Evolutionary conservation across 768 basidiomycete genomes (phyloP), one percentile per base, ranked within the genome.

Genomic region (Russula dissimulans): DNA sequence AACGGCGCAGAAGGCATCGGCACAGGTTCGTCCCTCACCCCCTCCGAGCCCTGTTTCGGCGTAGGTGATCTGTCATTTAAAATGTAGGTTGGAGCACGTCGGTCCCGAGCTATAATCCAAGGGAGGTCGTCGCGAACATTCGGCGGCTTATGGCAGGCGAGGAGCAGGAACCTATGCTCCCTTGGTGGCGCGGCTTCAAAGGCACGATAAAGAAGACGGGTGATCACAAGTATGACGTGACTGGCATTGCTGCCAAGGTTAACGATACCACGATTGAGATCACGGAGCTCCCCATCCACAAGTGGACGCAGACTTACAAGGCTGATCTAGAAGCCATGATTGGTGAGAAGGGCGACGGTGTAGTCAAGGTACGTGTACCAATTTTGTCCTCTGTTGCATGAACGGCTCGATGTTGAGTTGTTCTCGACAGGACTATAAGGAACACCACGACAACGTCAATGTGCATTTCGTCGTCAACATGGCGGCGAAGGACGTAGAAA

Each of bases 1-100:
- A 98, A 99, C 67, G 97, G 97, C 8, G 86, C 91, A 10, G 95
- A 97, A 65, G 97, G 97, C 75, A 98, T 99, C 67, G 97, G 97
- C 47, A 99, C 97, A 57, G 93, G 91, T 87, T 55, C 3, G 47
- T 44, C 9, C n/a, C 60, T 26, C 22, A 26, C 22, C 22, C 22
- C n/a, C 26, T 18, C 5, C 0, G n/a, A 41, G 22, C 48, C 68
- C 12, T 59, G 29, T 29, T 12, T 5, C 18, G 15, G 11, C 29
- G 31, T 36, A 29, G 8, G 42, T 62, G 14, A 65, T 31, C 12
- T 22, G 34, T n/a, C 6, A 26, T 9, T 26, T 6, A 41, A 48
- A 43, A 43, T 34, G 26, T 60, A 92, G 93, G 95, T 65, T 99
- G 97, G 95, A 95, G 92, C 69, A 97, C 97, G 1, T 83, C 73